Base-by-base conservation (phyloP, 108 stramenopile genomes). In the Skeletonema costatum region DNA sequence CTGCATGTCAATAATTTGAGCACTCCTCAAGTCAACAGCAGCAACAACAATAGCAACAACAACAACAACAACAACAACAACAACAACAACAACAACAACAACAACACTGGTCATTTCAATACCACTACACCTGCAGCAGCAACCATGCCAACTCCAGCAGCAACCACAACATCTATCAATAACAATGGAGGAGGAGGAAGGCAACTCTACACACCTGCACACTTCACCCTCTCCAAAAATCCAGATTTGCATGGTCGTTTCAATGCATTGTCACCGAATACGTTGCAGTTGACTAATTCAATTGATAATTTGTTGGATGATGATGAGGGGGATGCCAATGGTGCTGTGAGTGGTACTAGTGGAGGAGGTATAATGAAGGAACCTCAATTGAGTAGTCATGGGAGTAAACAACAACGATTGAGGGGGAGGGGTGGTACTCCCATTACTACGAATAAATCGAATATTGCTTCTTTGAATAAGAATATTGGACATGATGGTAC, bases 301-400 rank as follows among this genome's bases (percentile, higher is more conserved):
- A 63, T 94, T 33, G 93, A 88, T 21, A 90, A 88, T 39, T 71
- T 94, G 30, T 75, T 94, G 11, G 71, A 72, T 10, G 93, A 94
- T 62, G 93, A 94, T 44, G 88, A 86, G 21, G 68, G 44, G 21
- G 51, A 53, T 53, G 48, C 33, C 5, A 39, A 0, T 53, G 51
- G 2, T 5, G 3, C 12, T 25, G 13, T 62, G 38, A 12, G 51
- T 8, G 19, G 21, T 1, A 1, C 5, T 53, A 53, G 5, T 53
- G 3, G 44, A 4, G 13, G 44, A 2, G 44, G 44, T 46, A 14
- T 17, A 17, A 17, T 17, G 48, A 16, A 50, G 17, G n/a, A 50
- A 4, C 48, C 48, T 16, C 48, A 50, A 50, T 50, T 50, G 17
- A 17, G 16, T 17, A 17, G 48, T 50, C n/a, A 50, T 50, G 17